These are phyloP conservation scores for Aspergillus jensenii DNA, from an alignment of 2,329 filamentous ascomycete genomes.

Conservation along the genomic window DNA sequence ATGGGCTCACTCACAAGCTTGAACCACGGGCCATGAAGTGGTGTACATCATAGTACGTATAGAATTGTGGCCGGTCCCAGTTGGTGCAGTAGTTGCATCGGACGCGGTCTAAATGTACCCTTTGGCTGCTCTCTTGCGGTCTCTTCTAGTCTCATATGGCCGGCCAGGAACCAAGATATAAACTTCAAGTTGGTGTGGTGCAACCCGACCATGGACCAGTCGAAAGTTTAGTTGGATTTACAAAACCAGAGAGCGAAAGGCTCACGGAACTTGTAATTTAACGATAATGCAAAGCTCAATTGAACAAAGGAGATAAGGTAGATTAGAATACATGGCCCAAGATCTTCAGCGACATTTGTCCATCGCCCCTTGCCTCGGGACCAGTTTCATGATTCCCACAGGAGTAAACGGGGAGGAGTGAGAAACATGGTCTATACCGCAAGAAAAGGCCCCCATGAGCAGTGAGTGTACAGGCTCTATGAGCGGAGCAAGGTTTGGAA, in stretches of 20 bases:
- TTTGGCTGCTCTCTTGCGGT: too few species aligned
- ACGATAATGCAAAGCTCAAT: constrained; percentile 6
- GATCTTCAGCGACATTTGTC: constrained; percentile 2
- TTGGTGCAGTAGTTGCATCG: too few species aligned
- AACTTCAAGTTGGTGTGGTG: too few species aligned
- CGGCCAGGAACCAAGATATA: too few species aligned
- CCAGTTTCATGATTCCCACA: constrained; percentile 2
- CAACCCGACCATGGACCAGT: too few species aligned
- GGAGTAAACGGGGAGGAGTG: constrained; percentile 1
- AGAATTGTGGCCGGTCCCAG: too few species aligned
- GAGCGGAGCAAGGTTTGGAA: constrained; percentile 12
- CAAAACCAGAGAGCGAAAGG: not conserved
- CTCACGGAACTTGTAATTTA: not conserved
- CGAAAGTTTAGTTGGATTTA: too few species aligned
- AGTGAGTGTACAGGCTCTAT: constrained; percentile 20
- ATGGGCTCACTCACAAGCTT: not conserved
- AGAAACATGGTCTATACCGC: constrained; percentile 24
- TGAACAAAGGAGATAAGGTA: constrained; percentile 9
- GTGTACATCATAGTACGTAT: too few species aligned
- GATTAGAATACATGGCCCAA: constrained; percentile 14
- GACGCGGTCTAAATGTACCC: too few species aligned
- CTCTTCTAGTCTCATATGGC: too few species aligned
- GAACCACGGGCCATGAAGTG: too few species aligned
- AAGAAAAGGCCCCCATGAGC: constrained; percentile 12
- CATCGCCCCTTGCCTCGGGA: constrained; percentile 2